Conservation (phyloP, 2,329 filamentous ascomycete species). For the Plenodomus lindquistii region DNA sequence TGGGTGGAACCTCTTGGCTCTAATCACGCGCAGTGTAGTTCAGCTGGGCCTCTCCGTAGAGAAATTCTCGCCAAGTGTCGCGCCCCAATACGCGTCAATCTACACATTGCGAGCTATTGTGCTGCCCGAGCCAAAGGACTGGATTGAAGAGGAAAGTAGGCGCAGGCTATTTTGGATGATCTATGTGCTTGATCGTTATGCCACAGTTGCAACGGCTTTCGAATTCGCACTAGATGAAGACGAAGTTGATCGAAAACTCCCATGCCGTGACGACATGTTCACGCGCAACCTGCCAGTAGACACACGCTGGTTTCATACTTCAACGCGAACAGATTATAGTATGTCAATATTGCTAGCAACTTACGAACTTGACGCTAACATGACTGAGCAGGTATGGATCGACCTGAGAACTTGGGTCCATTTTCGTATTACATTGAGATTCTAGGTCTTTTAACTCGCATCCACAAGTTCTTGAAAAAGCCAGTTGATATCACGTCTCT, state of each 20-base stretch:
- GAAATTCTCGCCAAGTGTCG: constrained; percentile 75
- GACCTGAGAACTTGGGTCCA: constrained; percentile 79
- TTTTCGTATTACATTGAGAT: constrained; percentile 93
- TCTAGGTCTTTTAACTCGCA: constrained; percentile 80
- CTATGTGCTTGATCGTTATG: constrained; percentile 86
- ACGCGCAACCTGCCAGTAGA: constrained; percentile 81
- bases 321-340: constrained; percentile 60
- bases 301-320: constrained; percentile 73
- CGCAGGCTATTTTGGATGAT: constrained; percentile 92
- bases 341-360: too few species aligned
- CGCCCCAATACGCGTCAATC: constrained; percentile 80
- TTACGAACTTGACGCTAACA: background rate
- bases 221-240: constrained; percentile 88
- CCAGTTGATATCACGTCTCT: constrained; percentile 86
- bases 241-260: constrained; percentile 84
- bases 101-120: constrained; percentile 87
- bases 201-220: constrained; percentile 87
- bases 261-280: constrained; percentile 86
- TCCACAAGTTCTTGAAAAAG: constrained; percentile 85
- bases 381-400: constrained; percentile 51
- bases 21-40: constrained; percentile 86
- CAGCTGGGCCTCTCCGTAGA: constrained; percentile 86
- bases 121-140: constrained; percentile 79
- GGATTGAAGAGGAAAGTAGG: constrained; percentile 86
- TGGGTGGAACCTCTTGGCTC: constrained; percentile 87